A percentile compares a stretch with the other conserved stretches of the same genome.
These are phyloP conservation scores for Fusarium tuaranense DNA, from an alignment of 2,329 filamentous ascomycete species.

Conservation along the genomic window DNA sequence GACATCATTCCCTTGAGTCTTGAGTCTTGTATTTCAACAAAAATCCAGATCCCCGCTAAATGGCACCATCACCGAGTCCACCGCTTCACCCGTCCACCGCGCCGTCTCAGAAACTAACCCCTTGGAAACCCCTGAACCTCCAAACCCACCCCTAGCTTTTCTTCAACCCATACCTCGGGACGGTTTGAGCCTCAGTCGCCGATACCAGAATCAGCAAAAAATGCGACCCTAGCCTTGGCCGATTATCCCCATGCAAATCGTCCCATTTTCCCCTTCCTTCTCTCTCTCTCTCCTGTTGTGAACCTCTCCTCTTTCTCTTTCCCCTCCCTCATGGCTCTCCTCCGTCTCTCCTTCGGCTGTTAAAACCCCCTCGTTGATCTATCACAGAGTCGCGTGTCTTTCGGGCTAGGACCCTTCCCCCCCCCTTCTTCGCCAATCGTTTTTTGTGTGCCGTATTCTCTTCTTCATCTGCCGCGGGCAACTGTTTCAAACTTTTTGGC, in stretches of 20 bases:
- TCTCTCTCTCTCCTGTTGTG: background rate
- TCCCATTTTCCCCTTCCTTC: constrained; percentile 30
- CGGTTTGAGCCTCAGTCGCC: constrained; percentile 43
- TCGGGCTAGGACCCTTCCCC: constrained; percentile 31
- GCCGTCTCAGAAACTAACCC: constrained; percentile 25
- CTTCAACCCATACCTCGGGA: constrained; percentile 32
- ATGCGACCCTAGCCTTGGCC: background rate
- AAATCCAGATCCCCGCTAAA: background rate
- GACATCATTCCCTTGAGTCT: too few species aligned
- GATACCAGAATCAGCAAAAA: constrained; percentile 30
- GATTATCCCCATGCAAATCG: constrained; percentile 20
- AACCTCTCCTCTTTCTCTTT: constrained; percentile 8
- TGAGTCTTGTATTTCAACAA: background rate
- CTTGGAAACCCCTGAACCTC: background rate
- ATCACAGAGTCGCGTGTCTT: constrained; percentile 13
- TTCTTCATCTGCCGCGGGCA: constrained; percentile 39
- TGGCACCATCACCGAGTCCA: constrained; percentile 9
- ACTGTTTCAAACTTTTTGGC: constrained; percentile 25
- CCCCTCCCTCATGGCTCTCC: constrained; percentile 17
- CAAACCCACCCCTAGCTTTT: constrained; percentile 12
- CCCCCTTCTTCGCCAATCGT: constrained; percentile 13
- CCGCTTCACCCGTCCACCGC: constrained; percentile 14
- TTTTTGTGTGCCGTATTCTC: constrained; percentile 8
- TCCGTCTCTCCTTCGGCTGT: constrained; percentile 13
- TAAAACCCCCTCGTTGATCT: constrained; percentile 33